Base-by-base conservation (phyloP, 2,329 filamentous ascomycete genomes). In the Beauveria caledonica region DNA sequence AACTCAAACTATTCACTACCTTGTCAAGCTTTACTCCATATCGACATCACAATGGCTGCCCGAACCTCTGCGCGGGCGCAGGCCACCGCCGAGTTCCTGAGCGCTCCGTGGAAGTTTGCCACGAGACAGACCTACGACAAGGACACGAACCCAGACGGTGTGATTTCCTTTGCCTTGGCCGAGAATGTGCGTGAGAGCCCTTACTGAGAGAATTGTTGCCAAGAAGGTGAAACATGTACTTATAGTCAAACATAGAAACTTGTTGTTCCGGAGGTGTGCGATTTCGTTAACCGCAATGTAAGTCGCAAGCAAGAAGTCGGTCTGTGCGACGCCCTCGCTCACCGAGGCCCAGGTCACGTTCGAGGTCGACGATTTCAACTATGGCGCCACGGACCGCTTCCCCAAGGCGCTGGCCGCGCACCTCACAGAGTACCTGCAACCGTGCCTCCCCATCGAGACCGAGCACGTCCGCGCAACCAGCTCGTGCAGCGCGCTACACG, bases 141-240 rank as follows among this genome's bases (percentile, higher is more conserved):
- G 0, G 63, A 67, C 3, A 64, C 64, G 5, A 77, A 77, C 36
- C 71, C 73, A 1, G 63, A 68, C 9, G 79, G 79, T 1, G 72
- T 78, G 53, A 70, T 81, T 54, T 80, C 76, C 4, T 75, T 82
- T 29, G 77, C 75, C 0, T 72, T 78, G 1, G 79, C 80, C 5
- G 79, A 81, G 62, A 81, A 82, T 64, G 71, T 67, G 46, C n/a
- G 63, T 50, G n/a, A 33, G 33, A 27, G 2, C 7, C n/a, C 17
- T 42, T 9, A 3, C 8, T 9, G 5, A 7, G 13, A 3, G 9
- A 15, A 1, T 25, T 19, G 5, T 13, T 7, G 15, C 8, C 10
- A 23, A 33, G 17, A 42, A n/a, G 29, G 29, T 8, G 5, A 51
- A 52, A 3, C 25, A 6, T n/a, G n/a, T 8, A 40, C 42, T 25